Conservation (phyloP, 352 stramenopile genomes). For the Plasmopara halstedii region DNA sequence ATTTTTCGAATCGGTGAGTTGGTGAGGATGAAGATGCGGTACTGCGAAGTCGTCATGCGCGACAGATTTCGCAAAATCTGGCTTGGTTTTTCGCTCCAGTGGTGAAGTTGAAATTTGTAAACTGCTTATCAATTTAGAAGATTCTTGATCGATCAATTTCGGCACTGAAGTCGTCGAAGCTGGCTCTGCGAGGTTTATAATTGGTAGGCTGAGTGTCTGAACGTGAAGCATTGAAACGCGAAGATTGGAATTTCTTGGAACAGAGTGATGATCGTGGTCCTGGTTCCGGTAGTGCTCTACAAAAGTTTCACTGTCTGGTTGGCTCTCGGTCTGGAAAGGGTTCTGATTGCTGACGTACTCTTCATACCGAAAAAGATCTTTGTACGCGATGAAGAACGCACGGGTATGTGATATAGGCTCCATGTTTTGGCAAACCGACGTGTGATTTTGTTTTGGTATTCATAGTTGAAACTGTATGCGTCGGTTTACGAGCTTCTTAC, state of each 20-base stretch:
- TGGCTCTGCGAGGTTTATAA: neutral
- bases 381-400: constrained; percentile 50
- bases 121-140: no score
- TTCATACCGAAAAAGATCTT: constrained; percentile 64
- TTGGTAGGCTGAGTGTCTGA: neutral
- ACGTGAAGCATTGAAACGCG: constrained; percentile 11
- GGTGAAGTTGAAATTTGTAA: no score
- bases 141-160: neutral
- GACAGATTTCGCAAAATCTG: neutral
- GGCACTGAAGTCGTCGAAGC: neutral
- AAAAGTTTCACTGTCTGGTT: constrained; percentile 22
- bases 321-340: constrained; percentile 9
- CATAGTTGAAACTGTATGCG: constrained; percentile 1
- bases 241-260: constrained; percentile 3
- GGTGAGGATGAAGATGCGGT: constrained; percentile 2
- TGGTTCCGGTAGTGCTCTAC: constrained; percentile 42
- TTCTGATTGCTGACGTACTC: constrained; percentile 29
- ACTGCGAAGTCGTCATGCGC: neutral
- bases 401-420: constrained; percentile 9
- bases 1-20: neutral
- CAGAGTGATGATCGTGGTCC: constrained; percentile 8
- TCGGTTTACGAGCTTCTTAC: no score
- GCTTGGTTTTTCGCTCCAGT: constrained; percentile 2
- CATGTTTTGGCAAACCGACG: constrained; percentile 1
- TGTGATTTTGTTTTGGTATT: constrained; percentile 2